Percentiles rank a stretch among this genome's conserved stretches.
These are phyloP conservation scores for baker's yeast (Saccharomyces cerevisiae) DNA, from an alignment of 805 yeast species.

Conservation along the genomic window DNA sequence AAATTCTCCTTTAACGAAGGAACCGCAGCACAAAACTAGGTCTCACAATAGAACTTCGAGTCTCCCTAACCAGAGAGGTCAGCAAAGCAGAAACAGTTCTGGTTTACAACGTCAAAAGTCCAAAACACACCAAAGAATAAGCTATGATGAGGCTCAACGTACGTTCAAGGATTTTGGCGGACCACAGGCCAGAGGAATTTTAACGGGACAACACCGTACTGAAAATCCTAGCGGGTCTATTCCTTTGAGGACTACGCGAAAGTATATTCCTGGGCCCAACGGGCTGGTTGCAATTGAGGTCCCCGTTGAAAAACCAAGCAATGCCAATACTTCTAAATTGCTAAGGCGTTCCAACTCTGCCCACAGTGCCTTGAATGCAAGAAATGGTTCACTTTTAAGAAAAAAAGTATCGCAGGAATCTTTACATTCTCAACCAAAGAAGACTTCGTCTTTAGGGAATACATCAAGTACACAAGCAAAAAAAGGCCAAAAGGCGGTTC, in stretches of 20 bases:
- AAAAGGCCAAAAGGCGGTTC: background rate
- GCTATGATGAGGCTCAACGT: conserved; percentile 21
- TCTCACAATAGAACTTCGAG: conserved; percentile 11
- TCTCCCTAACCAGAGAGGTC: conserved; percentile 8
- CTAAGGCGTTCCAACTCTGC: conserved; percentile 12
- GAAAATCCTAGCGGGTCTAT: conserved; percentile 17
- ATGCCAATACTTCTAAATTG: background rate
- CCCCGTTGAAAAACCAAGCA: conserved; percentile 34
- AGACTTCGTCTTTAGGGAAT: conserved; percentile 8
- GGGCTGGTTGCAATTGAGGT: conserved; percentile 67
- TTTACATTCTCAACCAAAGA: conserved; percentile 6
- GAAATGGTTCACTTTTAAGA: conserved; percentile 7
- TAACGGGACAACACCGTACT: conserved; percentile 11
- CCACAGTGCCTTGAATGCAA: conserved; percentile 4
- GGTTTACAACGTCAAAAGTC: background rate
- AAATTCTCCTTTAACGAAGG: background rate
- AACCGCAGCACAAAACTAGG: background rate
- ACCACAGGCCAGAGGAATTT: conserved; percentile 20
- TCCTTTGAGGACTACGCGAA: conserved; percentile 44
- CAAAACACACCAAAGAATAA: background rate
- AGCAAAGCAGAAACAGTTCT: conserved; percentile 5
- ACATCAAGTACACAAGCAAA: background rate
- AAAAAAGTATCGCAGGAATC: conserved; percentile 8
- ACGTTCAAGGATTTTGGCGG: conserved; percentile 31
- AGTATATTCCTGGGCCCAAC: conserved; percentile 64